Evolutionary conservation across 2,329 filamentous ascomycete genomes (phyloP), one percentile per base, ranked within the genome.

Genomic region (Apiospora sp.): DNA sequence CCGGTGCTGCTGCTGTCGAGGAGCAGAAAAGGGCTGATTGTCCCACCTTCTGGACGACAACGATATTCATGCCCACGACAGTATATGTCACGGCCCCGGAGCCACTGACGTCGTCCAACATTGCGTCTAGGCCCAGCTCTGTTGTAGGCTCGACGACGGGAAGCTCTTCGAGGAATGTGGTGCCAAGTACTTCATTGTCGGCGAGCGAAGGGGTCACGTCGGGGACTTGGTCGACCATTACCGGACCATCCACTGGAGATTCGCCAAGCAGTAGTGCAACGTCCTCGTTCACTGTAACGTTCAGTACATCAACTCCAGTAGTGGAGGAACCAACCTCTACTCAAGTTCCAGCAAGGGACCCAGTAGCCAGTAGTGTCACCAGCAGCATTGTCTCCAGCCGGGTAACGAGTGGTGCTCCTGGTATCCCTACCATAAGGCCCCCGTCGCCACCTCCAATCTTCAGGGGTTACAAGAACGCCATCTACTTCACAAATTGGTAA

Each of bases 401-500:
- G 22, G 34, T n/a, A 14, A 64, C 58, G 22, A 41, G 58, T 41
- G 19, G 30, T 4, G 34, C 34, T 24, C 34, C 58, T 37, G 58
- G 58, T 3, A 13, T 19, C 6, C 58, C 58, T 22, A 64, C 58
- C 19, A 22, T 41, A 5, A 64, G 19, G 34, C 58, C 70, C 13
- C 75, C 78, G 14, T 74, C 27, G 13, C 44, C 49, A 10, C 70
- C 70, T 34, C 43, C 34, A 2, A 14, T 24, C 5, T 69, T 68
- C 19, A 78, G 71, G 34, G 78, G 77, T 27, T 80, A 72, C 41
- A 79, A 77, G 73, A 89, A 87, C 74, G 83, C 84, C 0, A 76
- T 88, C 13, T 89, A 90, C 79, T 89, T 89, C 72, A 85, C 87
- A 13, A 89, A 88, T 74, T 89, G 88, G 87, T 89, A 76, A 72